phyloP scores from a whole-genome alignment of 768 basidiomycete species.

The Holtermannia corniformis region DNA sequence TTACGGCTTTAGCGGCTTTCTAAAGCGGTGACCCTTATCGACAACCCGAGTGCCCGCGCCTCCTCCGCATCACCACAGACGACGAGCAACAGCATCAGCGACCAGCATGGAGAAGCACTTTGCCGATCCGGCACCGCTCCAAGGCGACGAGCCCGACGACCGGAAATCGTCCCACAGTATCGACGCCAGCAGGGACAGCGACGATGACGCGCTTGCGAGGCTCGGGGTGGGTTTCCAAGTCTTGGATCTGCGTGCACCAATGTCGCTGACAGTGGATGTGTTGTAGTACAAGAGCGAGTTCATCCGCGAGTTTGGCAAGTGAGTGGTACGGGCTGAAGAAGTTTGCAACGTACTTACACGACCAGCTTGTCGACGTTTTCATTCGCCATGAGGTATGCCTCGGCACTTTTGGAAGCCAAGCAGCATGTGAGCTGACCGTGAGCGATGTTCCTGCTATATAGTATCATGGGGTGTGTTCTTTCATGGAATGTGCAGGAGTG shows the following conservation, averaged over 20 bases:
- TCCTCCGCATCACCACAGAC: too few relatives aligned
- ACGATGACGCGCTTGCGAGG: background rate
- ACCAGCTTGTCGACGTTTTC: constrained; percentile 33
- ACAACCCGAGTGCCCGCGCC: too few relatives aligned
- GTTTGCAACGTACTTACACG: constrained; percentile 1
- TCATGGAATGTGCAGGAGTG: background rate
- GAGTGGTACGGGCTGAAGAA: background rate
- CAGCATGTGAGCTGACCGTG: background rate
- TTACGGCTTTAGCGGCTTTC: too few relatives aligned
- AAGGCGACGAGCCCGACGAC: background rate
- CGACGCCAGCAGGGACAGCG: background rate
- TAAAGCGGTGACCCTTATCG: too few relatives aligned
- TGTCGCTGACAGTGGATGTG: background rate
- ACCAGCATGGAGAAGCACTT: background rate
- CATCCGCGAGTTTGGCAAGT: constrained; percentile 59
- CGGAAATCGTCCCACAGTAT: background rate
- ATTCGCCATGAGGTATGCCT: constrained; percentile 29
- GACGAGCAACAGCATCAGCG: background rate
- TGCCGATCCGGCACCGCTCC: background rate
- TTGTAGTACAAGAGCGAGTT: constrained; percentile 45
- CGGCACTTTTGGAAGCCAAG: background rate
- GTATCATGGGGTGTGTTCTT: constrained; percentile 19
- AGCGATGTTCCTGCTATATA: constrained; percentile 4
- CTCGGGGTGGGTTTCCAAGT: background rate
- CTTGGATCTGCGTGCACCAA: background rate